phyloP scores from a whole-genome alignment of 352 stramenopile species.

The Globisporangium paroecandrum region DNA sequence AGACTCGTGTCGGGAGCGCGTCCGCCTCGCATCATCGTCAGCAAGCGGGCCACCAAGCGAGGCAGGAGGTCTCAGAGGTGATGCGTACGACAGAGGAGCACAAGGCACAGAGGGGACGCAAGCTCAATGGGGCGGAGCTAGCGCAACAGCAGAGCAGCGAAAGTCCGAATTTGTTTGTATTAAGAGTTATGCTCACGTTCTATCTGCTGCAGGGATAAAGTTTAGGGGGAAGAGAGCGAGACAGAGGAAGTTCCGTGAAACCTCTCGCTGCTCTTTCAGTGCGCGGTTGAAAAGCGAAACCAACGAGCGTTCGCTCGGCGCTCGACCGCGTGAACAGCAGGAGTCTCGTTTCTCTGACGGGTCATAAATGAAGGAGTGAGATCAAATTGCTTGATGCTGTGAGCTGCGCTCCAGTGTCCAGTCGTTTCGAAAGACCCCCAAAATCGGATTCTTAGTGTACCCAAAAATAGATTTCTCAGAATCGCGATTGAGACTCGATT shows the following conservation, averaged over 20 bases:
- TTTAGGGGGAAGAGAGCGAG: not conserved
- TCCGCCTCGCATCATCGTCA: conserved; percentile 6
- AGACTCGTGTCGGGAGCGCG: conserved; percentile 12
- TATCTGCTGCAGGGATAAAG: not conserved
- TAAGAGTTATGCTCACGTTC: not conserved
- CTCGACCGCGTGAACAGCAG: not conserved
- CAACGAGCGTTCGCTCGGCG: not conserved
- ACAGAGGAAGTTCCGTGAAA: not conserved
- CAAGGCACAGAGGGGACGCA: not conserved
- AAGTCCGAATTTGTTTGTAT: not conserved
- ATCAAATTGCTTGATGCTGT: not conserved
- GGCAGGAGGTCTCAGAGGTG: not conserved
- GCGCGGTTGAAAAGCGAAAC: not conserved
- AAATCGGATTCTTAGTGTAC: not conserved
- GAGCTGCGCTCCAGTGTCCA: not conserved
- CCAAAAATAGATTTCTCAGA: not conserved
- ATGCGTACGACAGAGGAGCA: not conserved
- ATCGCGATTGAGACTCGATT: not conserved
- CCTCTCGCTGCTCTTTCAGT: not conserved
- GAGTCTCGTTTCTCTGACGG: not conserved
- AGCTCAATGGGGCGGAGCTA: not conserved
- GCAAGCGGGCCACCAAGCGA: not conserved
- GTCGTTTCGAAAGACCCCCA: not conserved
- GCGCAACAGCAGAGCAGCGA: not conserved
- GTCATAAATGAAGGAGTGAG: not conserved